Evolutionary conservation across 2,329 filamentous ascomycete species (phyloP), one percentile per base, ranked within the genome.

Genomic region (Dactylellina sp.): DNA sequence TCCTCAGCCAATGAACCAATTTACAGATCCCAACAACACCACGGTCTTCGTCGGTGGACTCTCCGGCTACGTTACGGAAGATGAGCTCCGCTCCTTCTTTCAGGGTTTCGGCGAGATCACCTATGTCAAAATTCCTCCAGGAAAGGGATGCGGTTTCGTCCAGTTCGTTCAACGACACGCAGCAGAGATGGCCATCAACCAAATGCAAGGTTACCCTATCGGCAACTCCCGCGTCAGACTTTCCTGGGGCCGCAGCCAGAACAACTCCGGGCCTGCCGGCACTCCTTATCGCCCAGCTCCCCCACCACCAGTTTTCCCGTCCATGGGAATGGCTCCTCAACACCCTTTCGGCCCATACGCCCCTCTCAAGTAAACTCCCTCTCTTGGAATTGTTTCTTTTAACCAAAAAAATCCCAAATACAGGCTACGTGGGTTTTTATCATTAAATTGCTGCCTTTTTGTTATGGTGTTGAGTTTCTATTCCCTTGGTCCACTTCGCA

Each of bases 151-250:
- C 80, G 95, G 95, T 70, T 99, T 99, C 81, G 95, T 99, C 71
- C 95, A 99, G 83, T 99, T 99, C 79, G 95, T 99, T 66, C 95
- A 99, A 84, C 93, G 95, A 77, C 95, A 99, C 80, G 95, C 95
- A 60, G 95, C 95, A 12, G 95, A 99, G 85, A 99, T 99, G 95
- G 95, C 95, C 78, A 99, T 99, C 87, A 99, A 99, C 84, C 95
- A 99, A 84, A 99, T 99, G 95, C 95, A 99, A 84, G 95, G 95
- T 75, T 99, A 99, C 82, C 95, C 95, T 22, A 99, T 99, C 80
- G 95, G 95, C 64, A 99, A 99, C 86, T 98, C 94, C 50, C 93
- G 95, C 77, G 95, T 99, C 72, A 93, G 95, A 79, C 87, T 99
- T 78, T 97, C 92, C 81, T 99, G 95, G 95, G 95, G 95, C 76